Base-by-base conservation (phyloP, 2,329 filamentous ascomycete species). In the Cordyceps cateniannulata region DNA sequence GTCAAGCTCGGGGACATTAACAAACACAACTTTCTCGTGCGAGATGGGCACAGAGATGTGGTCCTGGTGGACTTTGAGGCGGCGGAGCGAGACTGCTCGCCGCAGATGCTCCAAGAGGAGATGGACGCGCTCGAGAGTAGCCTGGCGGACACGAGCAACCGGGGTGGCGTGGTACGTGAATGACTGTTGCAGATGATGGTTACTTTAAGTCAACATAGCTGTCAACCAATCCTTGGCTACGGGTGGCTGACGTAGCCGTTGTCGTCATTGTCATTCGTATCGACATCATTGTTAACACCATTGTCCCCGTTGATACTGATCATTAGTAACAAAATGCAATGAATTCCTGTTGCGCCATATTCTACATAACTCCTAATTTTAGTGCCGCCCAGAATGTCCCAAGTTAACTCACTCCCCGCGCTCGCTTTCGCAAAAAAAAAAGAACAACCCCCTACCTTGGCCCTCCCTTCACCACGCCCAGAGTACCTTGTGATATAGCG, bases 401-500 rank as follows among this genome's bases (percentile, higher is more conserved):
- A 35, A 48, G 29, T 12, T 9, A 10, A n/a, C 14, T 12, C n/a
- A 8, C 10, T n/a, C 24, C 18, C 40, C 53, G 53, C 18, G 53
- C 18, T 47, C 32, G 53, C 40, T 35, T 24, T 47, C 53, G 5
- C 10, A 35, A 35, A 25, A 35, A 45, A 42, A 47, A 29, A 32
- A 45, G n/a, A n/a, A n/a, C n/a, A n/a, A n/a, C n/a, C 16, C 6
- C 24, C 38, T 16, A 16, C 16, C 18, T 42, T n/a, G 6, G 14
- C 10, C 32, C 38, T 6, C 14, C 38, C 38, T 29, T 60, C 74
- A 84, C 81, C 81, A 86, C 63, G 82, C 79, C 83, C 83, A 86
- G 47, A 86, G 75, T 59, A 86, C 83, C 80, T 96, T 96, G 75
- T 95, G 90, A 66, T 92, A 91, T 71, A 99, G 77, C 62, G 93